phyloP scores from a whole-genome alignment of 2,329 filamentous ascomycete genomes.

The Ophiocordyceps australis region DNA sequence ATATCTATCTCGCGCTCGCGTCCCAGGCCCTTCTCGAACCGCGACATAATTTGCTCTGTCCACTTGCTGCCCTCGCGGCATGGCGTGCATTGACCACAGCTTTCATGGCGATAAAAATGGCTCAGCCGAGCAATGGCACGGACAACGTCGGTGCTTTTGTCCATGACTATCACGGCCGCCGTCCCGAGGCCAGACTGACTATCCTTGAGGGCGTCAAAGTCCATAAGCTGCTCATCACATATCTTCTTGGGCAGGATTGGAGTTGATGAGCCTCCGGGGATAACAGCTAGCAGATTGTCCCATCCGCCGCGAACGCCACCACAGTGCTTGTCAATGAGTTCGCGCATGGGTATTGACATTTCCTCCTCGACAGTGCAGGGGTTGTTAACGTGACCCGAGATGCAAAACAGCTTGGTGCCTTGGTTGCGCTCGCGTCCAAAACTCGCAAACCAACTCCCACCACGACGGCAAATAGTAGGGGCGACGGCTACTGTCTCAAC shows the following conservation, averaged over 20 bases:
- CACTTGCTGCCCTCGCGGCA: slow-evolving; percentile 98
- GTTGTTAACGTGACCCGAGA: slow-evolving; percentile 98
- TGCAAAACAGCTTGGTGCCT: slow-evolving; percentile 96
- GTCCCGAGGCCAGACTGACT: slow-evolving; percentile 94
- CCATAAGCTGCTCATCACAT: slow-evolving; percentile 95
- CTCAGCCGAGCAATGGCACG: slow-evolving; percentile 82
- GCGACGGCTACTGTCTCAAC: slow-evolving; percentile 94
- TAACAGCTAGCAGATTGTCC: slow-evolving; percentile 92
- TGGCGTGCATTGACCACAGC: slow-evolving; percentile 96
- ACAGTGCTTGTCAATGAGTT: slow-evolving; percentile 96
- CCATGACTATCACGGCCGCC: slow-evolving; percentile 96
- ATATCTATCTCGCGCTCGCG: slow-evolving; percentile 93
- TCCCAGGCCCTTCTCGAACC: slow-evolving; percentile 83
- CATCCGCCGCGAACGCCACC: slow-evolving; percentile 91
- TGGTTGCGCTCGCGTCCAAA: slow-evolving; percentile 94
- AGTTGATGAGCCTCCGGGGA: slow-evolving; percentile 91
- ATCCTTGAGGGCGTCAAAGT: slow-evolving; percentile 97
- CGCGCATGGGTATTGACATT: slow-evolving; percentile 92
- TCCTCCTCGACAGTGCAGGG: slow-evolving; percentile 96
- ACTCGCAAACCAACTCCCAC: slow-evolving; percentile 77
- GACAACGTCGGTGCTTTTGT: slow-evolving; percentile 93
- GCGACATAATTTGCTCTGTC: slow-evolving; percentile 97
- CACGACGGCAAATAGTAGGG: slow-evolving; percentile 87
- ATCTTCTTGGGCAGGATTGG: slow-evolving; percentile 80
- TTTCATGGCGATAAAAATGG: slow-evolving; percentile 97